Conservation (phyloP, 2,329 filamentous ascomycete genomes). For the Fusarium bactridioides region DNA sequence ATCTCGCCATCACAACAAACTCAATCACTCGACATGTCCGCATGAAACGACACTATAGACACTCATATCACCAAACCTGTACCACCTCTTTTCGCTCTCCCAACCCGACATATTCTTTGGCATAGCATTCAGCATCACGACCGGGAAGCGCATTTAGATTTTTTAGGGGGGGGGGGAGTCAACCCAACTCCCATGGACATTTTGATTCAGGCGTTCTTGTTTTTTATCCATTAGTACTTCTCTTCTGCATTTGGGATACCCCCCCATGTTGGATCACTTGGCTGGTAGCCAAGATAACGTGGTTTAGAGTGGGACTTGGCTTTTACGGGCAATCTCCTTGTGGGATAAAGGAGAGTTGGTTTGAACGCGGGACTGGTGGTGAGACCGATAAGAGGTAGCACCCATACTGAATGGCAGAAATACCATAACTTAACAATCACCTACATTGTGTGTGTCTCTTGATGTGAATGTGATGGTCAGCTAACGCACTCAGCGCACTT, state of each 20-base stretch:
- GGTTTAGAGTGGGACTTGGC: neutral
- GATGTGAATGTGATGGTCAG: neutral
- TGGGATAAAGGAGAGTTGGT: slow-evolving; percentile 3
- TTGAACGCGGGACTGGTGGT: slow-evolving; percentile 9
- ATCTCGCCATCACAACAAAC: slow-evolving; percentile 18
- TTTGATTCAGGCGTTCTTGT: slow-evolving; percentile 31
- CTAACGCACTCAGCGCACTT: neutral
- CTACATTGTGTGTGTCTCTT: neutral
- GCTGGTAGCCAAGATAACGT: neutral
- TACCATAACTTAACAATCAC: slow-evolving; percentile 44
- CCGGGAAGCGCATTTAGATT: slow-evolving; percentile 37
- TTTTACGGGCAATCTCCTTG: neutral
- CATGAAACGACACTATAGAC: slow-evolving; percentile 37
- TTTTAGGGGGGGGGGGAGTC: neutral
- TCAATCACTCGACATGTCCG: slow-evolving; percentile 23
- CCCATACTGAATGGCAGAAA: slow-evolving; percentile 49
- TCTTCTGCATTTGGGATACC: slow-evolving; percentile 39
- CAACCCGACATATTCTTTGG: slow-evolving; percentile 3
- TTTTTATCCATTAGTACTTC: neutral
- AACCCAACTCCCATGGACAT: slow-evolving; percentile 3
- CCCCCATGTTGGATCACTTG: slow-evolving; percentile 30
- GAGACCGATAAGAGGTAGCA: slow-evolving; percentile 33
- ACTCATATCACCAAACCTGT: slow-evolving; percentile 16
- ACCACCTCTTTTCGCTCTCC: slow-evolving; percentile 21
- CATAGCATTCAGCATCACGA: slow-evolving; percentile 18